Percentiles rank a stretch among this genome's conserved stretches.
phyloP scores from a whole-genome alignment of 768 basidiomycete genomes.

The Boletellus sp. region DNA sequence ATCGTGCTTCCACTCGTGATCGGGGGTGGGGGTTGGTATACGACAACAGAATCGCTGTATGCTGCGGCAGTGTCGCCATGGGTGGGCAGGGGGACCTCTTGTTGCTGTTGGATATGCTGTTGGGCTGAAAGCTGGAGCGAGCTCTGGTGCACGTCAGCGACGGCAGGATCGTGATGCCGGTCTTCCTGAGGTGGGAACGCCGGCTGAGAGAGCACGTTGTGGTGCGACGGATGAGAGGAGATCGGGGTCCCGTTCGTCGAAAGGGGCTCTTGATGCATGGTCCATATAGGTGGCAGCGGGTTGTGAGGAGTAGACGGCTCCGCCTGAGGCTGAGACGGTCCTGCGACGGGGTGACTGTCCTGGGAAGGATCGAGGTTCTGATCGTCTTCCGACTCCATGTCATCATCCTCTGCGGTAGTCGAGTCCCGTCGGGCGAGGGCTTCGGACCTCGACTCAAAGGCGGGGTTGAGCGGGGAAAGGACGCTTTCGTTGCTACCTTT shows the following conservation, averaged over 20 bases:
- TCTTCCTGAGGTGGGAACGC: conserved; percentile 27
- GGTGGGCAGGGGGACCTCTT: conserved; percentile 27
- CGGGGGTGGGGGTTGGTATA: conserved; percentile 33
- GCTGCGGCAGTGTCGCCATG: conserved; percentile 22
- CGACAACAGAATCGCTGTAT: conserved; percentile 28
- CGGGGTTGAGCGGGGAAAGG: conserved; percentile 39
- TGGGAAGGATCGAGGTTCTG: conserved; percentile 28
- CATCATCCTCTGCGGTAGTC: conserved; percentile 31
- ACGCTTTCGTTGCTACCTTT: conserved; percentile 32
- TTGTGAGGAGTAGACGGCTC: conserved; percentile 25
- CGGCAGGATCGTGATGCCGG: conserved; percentile 25
- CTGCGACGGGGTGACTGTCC: conserved; percentile 23
- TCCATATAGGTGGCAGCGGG: conserved; percentile 33
- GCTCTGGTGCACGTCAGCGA: conserved; percentile 25
- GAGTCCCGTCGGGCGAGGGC: conserved; percentile 25
- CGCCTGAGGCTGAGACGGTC: conserved; percentile 30
- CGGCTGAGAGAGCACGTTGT: conserved; percentile 29
- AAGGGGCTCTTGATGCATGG: conserved; percentile 30
- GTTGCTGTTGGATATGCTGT: conserved; percentile 29
- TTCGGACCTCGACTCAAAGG: conserved; percentile 35
- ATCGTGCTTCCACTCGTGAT: conserved; percentile 31
- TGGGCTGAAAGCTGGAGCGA: conserved; percentile 28
- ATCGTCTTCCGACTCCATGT: conserved; percentile 37
- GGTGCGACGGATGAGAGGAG: conserved; percentile 30
- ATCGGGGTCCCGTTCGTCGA: conserved; percentile 28